Conservation (phyloP, 2,329 filamentous ascomycete species). For the Periconia sp. region DNA sequence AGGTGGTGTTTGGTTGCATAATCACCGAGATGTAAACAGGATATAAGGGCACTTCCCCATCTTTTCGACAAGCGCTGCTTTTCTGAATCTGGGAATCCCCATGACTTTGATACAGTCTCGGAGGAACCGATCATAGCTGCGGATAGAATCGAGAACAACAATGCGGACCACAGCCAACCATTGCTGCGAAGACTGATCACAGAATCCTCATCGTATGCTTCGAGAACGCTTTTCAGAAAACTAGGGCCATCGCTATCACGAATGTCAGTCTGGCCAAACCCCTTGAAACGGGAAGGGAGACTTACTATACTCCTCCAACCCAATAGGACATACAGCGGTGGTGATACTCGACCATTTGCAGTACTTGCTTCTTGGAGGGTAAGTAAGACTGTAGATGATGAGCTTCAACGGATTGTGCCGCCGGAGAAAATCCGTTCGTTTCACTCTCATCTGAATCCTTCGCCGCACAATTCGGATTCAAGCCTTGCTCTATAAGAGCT, state of each 20-base stretch:
- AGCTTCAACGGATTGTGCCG: constrained; percentile 26
- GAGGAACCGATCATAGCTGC: constrained; percentile 48
- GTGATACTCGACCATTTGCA: constrained; percentile 43
- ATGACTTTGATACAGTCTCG: constrained; percentile 34
- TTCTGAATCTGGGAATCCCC: constrained; percentile 50
- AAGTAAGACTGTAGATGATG: constrained; percentile 43
- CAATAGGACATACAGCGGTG: constrained; percentile 42
- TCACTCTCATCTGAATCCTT: constrained; percentile 9
- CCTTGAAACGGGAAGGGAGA: background rate
- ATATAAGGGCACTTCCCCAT: constrained; percentile 51
- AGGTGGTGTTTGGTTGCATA: constrained; percentile 46
- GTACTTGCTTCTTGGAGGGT: constrained; percentile 26
- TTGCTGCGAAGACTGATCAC: constrained; percentile 41
- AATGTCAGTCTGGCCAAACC: background rate
- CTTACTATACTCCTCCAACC: constrained; percentile 40
- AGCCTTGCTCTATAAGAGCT: constrained; percentile 16
- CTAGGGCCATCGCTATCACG: constrained; percentile 31
- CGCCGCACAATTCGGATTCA: constrained; percentile 15
- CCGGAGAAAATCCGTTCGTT: constrained; percentile 20
- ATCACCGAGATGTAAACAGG: constrained; percentile 50
- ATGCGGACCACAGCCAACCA: constrained; percentile 45
- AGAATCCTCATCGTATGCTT: constrained; percentile 40
- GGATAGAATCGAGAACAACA: constrained; percentile 50
- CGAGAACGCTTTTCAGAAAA: constrained; percentile 42
- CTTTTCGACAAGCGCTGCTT: constrained; percentile 45